Base-by-base conservation (phyloP, 2,329 filamentous ascomycete species). In the Neofusicoccum umdonicola region DNA sequence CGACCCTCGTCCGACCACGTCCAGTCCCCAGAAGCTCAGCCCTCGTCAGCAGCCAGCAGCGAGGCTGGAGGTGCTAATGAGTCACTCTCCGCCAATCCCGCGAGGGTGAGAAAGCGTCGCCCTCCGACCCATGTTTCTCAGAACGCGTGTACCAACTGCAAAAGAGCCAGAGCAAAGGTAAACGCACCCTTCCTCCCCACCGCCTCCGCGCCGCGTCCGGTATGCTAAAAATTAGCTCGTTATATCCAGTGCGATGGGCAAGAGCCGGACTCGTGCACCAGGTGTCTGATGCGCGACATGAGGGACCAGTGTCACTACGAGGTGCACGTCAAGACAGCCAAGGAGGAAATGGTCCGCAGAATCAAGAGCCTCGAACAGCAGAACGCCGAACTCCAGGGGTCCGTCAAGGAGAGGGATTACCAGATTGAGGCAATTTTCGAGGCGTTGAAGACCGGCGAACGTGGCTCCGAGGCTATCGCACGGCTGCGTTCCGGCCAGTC, bases 121-220 rank as follows among this genome's bases (percentile, higher is more conserved):
- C 67, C 69, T 15, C 68, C 71, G 34, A 57, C 67, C 27, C 69
- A 70, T 60, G 71, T 73, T 8, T 71, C 71, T 7, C 67, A 66
- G 19, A 73, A 72, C 62, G 71, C 71, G 9, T 73, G 71, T 65
- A 71, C 66, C 35, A 70, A 71, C 31, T 73, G 71, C 66, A 70
- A 72, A 50, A 68, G 68, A 48, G 71, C 71, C n/a, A 62, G 71
- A 42, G 69, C 72, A 64, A 73, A 71, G 67, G 71, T 73, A 68
- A 45, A 47, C 17, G 35, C 61, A 19, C 41, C 31, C 27, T 12
- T 22, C 39, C 15, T 17, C n/a, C 34, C 44, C 41, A 17, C 54
- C 17, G 19, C 42, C 31, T 48, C 50, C 19, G 44, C 34, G 15
- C 1, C 31, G 39, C 62, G 15, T 15, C 15, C 56, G 9, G 22